Percentiles rank a stretch among this genome's conserved stretches.
Evolutionary conservation across 176 grass and related monocot genomes (phyloP).

Genomic region (Aegilops speltoides): DNA sequence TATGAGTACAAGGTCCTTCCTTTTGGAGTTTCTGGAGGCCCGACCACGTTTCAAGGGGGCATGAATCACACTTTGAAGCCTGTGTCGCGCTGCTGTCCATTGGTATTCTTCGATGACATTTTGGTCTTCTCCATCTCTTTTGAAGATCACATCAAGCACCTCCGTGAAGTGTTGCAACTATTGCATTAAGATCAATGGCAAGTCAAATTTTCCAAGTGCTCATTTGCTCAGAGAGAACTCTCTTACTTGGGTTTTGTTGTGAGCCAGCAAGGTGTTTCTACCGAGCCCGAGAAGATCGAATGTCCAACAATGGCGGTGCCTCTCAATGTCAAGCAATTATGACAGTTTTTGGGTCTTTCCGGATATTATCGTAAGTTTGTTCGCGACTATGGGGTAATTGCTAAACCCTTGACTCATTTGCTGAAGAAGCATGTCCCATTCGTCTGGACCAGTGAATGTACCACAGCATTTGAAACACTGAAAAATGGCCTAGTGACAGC

Average conservation of each 20-base stretch:
- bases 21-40: neutral
- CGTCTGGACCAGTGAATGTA: neutral
- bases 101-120: neutral
- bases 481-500: neutral
- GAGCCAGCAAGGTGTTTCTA: neutral
- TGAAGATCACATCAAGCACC: neutral
- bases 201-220: neutral
- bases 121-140: neutral
- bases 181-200: neutral
- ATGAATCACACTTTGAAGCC: neutral
- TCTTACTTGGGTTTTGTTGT: neutral
- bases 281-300: neutral
- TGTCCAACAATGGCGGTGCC: neutral
- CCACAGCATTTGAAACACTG: neutral
- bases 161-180: rapidly evolving
- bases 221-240: neutral
- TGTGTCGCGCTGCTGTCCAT: rapidly evolving
- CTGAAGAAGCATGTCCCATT: neutral
- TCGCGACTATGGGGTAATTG: neutral
- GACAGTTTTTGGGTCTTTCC: neutral
- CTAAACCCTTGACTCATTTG: neutral
- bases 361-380: neutral
- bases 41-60: neutral
- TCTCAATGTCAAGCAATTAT: neutral
- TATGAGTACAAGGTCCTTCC: neutral